Evolutionary conservation across 257 asterid species (phyloP).

Genomic region (Solanum sejunctum): DNA sequence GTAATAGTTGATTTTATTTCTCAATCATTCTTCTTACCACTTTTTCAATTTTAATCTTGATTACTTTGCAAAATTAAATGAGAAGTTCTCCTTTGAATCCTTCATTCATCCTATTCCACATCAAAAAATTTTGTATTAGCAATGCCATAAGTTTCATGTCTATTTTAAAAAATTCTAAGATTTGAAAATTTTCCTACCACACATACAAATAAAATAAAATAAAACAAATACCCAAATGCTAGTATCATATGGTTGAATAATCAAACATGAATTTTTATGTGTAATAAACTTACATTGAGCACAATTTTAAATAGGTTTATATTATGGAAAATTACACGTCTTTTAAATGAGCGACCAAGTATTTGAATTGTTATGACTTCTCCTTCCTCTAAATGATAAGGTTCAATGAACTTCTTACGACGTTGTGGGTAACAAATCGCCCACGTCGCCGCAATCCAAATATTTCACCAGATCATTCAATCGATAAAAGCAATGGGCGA

Average conservation of each 20-base stretch:
- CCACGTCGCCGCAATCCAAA: too few species aligned
- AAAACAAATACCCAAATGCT: background rate
- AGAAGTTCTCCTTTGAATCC: background rate
- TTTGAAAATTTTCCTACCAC: background rate
- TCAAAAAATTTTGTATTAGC: background rate
- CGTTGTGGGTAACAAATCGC: too few species aligned
- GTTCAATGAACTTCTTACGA: too few species aligned
- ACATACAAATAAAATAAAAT: background rate
- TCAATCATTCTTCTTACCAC: background rate
- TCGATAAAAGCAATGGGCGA: too few species aligned
- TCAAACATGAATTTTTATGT: background rate
- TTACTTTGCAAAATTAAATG: background rate
- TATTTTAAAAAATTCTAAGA: background rate
- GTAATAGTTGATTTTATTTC: background rate
- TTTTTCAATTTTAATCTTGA: background rate
- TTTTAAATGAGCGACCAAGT: too few species aligned
- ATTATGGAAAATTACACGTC: too few species aligned
- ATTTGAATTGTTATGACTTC: too few species aligned
- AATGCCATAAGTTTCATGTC: background rate
- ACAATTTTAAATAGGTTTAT: background rate
- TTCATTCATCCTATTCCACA: background rate
- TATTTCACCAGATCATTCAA: too few species aligned
- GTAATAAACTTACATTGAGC: background rate
- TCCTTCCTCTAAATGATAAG: too few species aligned
- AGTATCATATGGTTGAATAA: background rate